phyloP scores from a whole-genome alignment of 2,329 filamentous ascomycete species.

The Monosporascus sp. region DNA sequence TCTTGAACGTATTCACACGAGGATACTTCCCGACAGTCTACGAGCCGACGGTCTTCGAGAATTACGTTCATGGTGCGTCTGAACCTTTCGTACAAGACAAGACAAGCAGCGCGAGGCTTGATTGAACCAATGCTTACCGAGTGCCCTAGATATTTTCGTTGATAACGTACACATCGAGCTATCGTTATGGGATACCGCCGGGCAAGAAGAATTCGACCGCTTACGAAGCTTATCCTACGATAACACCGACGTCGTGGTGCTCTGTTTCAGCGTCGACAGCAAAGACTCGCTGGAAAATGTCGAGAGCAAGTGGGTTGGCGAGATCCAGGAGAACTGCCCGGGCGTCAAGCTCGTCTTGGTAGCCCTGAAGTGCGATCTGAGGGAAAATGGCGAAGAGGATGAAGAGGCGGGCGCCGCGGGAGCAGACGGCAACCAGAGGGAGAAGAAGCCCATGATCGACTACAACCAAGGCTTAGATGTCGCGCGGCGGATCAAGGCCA shows the following conservation, averaged over 20 bases:
- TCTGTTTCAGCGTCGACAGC: constrained; percentile 97
- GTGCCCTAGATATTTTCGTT: constrained; percentile 80
- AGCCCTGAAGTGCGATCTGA: constrained; percentile 92
- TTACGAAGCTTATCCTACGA: constrained; percentile 92
- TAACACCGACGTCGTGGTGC: constrained; percentile 97
- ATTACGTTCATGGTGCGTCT: constrained; percentile 87
- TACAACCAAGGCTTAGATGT: constrained; percentile 91
- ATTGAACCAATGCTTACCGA: no score
- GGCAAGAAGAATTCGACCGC: constrained; percentile 98
- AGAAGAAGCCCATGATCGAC: constrained; percentile 71
- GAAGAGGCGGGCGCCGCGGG: constrained; percentile 47
- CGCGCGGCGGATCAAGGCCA: constrained; percentile 82
- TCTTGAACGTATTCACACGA: constrained; percentile 97
- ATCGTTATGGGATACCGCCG: constrained; percentile 96
- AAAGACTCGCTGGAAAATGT: constrained; percentile 97
- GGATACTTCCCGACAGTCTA: constrained; percentile 99
- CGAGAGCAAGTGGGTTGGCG: constrained; percentile 95
- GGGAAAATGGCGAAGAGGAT: constrained; percentile 70
- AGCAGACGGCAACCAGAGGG: constrained; percentile 36
- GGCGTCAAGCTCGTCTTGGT: constrained; percentile 92
- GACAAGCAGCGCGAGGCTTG: no score
- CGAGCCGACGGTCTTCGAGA: constrained; percentile 97
- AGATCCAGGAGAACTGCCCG: constrained; percentile 97
- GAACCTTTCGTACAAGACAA: neutral
- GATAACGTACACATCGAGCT: constrained; percentile 96